A percentile compares a stretch with the other conserved stretches of the same genome.
Conservation (phyloP, 495 filamentous ascomycete species). For the Annulohypoxylon stygium region DNA sequence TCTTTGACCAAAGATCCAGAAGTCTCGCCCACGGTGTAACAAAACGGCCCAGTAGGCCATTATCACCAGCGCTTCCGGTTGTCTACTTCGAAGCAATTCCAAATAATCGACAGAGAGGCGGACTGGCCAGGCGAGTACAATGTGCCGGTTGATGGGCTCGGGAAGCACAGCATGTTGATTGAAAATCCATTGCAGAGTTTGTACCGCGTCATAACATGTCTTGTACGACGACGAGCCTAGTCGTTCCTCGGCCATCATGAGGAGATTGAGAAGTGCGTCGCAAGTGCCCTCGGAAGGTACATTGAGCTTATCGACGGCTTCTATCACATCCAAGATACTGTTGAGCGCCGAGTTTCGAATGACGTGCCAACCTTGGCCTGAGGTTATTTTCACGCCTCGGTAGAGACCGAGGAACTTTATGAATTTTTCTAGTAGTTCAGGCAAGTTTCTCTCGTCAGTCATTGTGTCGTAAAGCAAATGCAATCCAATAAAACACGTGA, state of each 20-base stretch:
- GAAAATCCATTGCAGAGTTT: background rate
- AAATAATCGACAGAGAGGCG: background rate
- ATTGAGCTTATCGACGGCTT: background rate
- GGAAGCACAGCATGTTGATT: background rate
- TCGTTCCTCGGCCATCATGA: background rate
- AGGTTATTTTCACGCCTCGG: slow-evolving; percentile 58
- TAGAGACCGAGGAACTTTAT: slow-evolving; percentile 59
- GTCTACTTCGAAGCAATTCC: background rate
- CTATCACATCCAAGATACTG: background rate
- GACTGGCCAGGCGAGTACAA: background rate
- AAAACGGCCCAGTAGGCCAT: slow-evolving; percentile 58
- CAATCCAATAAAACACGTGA: slow-evolving; percentile 60
- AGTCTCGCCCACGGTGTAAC: slow-evolving; percentile 50
- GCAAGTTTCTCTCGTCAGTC: slow-evolving; percentile 49
- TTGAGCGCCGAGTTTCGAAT: background rate
- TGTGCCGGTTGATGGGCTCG: background rate
- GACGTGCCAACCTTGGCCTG: slow-evolving; percentile 45
- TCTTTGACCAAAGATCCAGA: slow-evolving; percentile 57
- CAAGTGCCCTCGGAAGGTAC: background rate
- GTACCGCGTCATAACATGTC: background rate
- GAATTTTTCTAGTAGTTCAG: slow-evolving; percentile 56
- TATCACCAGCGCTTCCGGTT: slow-evolving; percentile 54
- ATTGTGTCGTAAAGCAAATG: slow-evolving; percentile 63
- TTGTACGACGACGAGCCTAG: background rate
- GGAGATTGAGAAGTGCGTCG: background rate